phyloP scores from a whole-genome alignment of 495 filamentous ascomycete genomes.

The Neurospora tetraspora region DNA sequence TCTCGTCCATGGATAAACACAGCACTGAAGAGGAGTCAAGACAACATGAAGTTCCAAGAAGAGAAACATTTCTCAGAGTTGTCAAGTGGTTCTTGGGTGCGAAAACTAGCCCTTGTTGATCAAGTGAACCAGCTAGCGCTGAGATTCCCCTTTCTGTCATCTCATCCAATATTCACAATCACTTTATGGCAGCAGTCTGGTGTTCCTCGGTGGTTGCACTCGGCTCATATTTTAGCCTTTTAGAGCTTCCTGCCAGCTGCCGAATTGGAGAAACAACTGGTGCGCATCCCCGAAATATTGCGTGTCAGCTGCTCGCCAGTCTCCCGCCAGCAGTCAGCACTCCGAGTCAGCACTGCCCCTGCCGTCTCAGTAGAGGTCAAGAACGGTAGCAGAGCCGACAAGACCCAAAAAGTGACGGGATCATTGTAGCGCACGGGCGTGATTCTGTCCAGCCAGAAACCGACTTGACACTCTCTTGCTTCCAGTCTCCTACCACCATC shows the following conservation, averaged over 20 bases:
- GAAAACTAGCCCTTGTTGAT: not conserved
- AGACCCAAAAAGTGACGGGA: not conserved
- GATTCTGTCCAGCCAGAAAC: slow-evolving; percentile 14
- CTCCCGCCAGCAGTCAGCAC: not conserved
- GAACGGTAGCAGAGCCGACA: not conserved
- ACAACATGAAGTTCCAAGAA: no score
- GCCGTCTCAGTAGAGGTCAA: not conserved
- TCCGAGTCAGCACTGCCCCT: not conserved
- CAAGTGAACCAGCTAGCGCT: no score
- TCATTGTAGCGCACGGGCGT: not conserved
- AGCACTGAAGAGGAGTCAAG: no score
- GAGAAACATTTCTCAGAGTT: no score
- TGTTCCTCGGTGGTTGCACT: not conserved
- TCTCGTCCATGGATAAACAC: no score
- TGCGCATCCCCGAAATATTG: not conserved
- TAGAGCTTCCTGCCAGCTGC: not conserved
- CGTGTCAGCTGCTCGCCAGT: not conserved
- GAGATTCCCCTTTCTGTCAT: not conserved
- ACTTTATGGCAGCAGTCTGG: not conserved
- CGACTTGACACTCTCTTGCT: slow-evolving; percentile 4
- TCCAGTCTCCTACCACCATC: not conserved
- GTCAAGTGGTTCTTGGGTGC: no score
- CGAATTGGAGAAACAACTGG: not conserved
- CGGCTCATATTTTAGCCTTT: not conserved
- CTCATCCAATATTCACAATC: not conserved